Evolutionary conservation across 768 basidiomycete genomes (phyloP).

Genomic region (Suillus weaverae): DNA sequence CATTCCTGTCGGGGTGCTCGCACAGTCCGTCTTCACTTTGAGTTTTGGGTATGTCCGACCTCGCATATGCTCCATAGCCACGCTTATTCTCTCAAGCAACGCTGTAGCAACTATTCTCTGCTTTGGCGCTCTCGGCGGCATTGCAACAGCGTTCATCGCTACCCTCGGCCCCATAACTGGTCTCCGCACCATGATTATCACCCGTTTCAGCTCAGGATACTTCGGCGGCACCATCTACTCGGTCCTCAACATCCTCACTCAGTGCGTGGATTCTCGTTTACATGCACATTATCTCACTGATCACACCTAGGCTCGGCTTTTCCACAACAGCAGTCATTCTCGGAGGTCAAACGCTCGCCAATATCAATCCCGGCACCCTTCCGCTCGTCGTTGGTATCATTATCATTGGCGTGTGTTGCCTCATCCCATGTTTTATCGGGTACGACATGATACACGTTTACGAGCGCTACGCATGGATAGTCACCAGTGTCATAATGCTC

Average conservation of each 20-base stretch:
- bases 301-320: conserved; percentile 43
- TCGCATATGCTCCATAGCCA: neutral
- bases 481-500: conserved; percentile 46
- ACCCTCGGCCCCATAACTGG: conserved; percentile 55
- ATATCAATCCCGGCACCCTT: conserved; percentile 44
- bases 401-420: conserved; percentile 42
- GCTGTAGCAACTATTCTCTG: conserved; percentile 44
- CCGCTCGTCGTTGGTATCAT: conserved; percentile 50
- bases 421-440: conserved; percentile 49
- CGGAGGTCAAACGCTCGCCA: conserved; percentile 52
- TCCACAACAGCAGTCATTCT: conserved; percentile 50
- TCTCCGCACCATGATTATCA: conserved; percentile 54
- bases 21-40: conserved; percentile 47
- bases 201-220: conserved; percentile 49
- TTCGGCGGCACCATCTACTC: conserved; percentile 50
- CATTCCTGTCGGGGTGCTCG: conserved; percentile 53
- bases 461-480: conserved; percentile 58
- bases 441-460: conserved; percentile 48
- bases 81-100: conserved; percentile 30
- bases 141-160: conserved; percentile 49
- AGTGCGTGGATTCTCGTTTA: conserved; percentile 23
- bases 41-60: conserved; percentile 40
- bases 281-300: neutral
- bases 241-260: conserved; percentile 53
- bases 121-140: conserved; percentile 46